phyloP scores from a whole-genome alignment of 768 basidiomycete species.

The Gymnopilus junonius region DNA sequence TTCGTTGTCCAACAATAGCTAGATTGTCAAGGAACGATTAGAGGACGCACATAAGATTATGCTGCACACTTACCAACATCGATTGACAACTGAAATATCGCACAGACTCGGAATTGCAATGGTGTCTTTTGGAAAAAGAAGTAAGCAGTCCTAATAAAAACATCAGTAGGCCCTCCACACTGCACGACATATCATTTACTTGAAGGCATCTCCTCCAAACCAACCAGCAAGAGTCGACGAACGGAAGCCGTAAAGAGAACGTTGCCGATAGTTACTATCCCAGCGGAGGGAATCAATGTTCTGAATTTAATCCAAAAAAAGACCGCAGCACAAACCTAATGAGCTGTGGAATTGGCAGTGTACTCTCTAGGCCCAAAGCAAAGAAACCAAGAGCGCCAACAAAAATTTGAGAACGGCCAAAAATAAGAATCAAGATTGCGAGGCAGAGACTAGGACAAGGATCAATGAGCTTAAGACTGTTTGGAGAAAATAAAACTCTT shows the following conservation, averaged over 20 bases:
- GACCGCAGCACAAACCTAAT: constrained; percentile 61
- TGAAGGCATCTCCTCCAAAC: constrained; percentile 85
- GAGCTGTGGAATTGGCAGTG: constrained; percentile 84
- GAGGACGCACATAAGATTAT: background rate
- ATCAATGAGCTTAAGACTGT: background rate
- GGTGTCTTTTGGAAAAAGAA: constrained; percentile 78
- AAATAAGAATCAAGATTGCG: constrained; percentile 76
- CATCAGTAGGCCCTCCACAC: background rate
- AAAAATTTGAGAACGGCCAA: constrained; percentile 64
- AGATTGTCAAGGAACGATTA: constrained; percentile 10
- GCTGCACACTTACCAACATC: constrained; percentile 63
- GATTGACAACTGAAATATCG: constrained; percentile 81
- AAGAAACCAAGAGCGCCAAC: constrained; percentile 72
- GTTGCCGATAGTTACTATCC: constrained; percentile 74
- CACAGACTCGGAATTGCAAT: constrained; percentile 82
- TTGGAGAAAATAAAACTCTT: constrained; percentile 20
- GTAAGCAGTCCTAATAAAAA: constrained; percentile 63
- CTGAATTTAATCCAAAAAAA: background rate
- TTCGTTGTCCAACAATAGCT: constrained; percentile 72
- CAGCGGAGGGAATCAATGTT: constrained; percentile 6
- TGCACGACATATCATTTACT: constrained; percentile 48
- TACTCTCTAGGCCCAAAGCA: constrained; percentile 83
- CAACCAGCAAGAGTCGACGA: constrained; percentile 83
- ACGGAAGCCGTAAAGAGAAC: constrained; percentile 84
- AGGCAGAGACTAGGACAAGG: constrained; percentile 55